Base-by-base conservation (phyloP, 208 protist species). In the Trypanosomatidae sp. region DNA sequence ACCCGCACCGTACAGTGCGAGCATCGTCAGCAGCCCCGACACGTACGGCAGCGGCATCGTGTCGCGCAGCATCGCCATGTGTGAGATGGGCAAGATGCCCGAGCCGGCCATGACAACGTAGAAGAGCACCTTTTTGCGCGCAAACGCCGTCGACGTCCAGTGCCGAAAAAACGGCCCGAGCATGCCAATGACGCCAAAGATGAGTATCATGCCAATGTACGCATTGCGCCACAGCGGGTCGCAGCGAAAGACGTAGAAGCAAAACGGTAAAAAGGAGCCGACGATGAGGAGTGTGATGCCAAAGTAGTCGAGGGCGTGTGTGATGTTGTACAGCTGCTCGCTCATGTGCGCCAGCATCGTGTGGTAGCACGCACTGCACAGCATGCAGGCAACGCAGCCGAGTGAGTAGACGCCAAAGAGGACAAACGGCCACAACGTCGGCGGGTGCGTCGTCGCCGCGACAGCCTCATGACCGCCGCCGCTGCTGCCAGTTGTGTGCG, bases 271-370 rank as follows among this genome's bases (percentile, higher is more conserved):
- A 41, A 93, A 89, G 18, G 75, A 88, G 21, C 77, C 69, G 21
- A 85, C 75, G 19, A 85, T 66, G 35, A 93, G 71, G 27, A 75
- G 61, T 8, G 72, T 88, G 41, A 93, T 93, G 28, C 74, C 85
- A 55, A 78, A 87, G 51, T 90, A 88, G 53, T 93, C 85, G 2
- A 86, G 28, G 4, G 74, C 51, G 65, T 90, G 81, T 4, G 69
- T 68, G 28, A 62, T 72, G 39, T 59, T 43, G 43, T 68, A 90
- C 13, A 78, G 10, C 4, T 54, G 48, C 41, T 66, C 64, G 42
- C 50, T 79, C 42, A 77, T 49, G 45, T 90, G 81, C 11, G 66
- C 60, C 6, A 81, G 50, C 32, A 90, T 64, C 19, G 71, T 79
- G 61, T 90, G 81, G 41, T 85, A 90, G 13, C 58, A 38, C 8